Base-by-base conservation (phyloP, 805 yeast genomes). In the Wickerhamomyces hampshirensis region DNA sequence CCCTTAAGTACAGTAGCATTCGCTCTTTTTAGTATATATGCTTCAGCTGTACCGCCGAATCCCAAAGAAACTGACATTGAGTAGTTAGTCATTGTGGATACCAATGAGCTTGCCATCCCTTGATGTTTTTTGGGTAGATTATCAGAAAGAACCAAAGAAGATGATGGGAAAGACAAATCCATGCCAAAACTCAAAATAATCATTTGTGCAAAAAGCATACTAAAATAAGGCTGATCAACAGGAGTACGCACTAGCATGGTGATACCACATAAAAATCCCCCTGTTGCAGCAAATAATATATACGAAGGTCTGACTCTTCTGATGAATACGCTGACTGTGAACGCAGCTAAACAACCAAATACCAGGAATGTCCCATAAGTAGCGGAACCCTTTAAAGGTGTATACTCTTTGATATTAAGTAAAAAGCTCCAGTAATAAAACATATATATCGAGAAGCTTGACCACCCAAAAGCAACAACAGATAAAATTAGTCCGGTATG, bases 101-200 rank as follows among this genome's bases (percentile, higher is more conserved):
- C 79, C 33, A 84, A 60, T 0, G 87, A 79, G 0, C 87, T 88
- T 1, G 88, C 89, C 70, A 80, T 74, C 7, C 91, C 93, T 58
- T 84, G 93, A 46, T 78, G 75, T 39, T 70, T 64, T 32, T 65
- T 56, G 0, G 89, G 88, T 26, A 83, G 61, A 32, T 62, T 62
- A 41, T 77, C 77, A 6, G 81, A 71, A 28, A 83, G 55, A 11
- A 80, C 68, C 33, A 83, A 66, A 0, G 87, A 74, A 0, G 84
- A 78, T 1, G 89, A 79, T 0, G 93, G 91, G 56, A 82, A 84
- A 18, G 84, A 76, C 55, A 79, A 62, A 54, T 84, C 91, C 88
- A 84, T 81, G 3, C 87, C 94, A 66, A 78, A 80, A 11, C 79
- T 71, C 5, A 75, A 59, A 5, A 83, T 58, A n/a, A 77, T 46